Evolutionary conservation across 345 rosid genomes (phyloP).

Genomic region (Citrus mangshanensis): DNA sequence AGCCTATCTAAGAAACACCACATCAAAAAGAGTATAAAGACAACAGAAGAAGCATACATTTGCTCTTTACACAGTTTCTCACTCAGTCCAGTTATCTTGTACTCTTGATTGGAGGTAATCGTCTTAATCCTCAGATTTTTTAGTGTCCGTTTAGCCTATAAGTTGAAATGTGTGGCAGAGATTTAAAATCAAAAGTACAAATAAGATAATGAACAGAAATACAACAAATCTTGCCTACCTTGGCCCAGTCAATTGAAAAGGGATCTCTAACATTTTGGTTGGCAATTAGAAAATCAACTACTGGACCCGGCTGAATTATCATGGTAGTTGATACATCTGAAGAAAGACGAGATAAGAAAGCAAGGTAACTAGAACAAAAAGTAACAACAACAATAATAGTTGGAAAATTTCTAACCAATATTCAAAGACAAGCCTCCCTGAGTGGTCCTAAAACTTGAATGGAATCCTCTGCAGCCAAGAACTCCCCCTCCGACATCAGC

Average conservation of each 20-base stretch:
- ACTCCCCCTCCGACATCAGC: conserved; percentile 80
- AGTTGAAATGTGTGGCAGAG: conserved; percentile 3
- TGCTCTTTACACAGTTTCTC: conserved; percentile 58
- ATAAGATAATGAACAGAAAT: not conserved
- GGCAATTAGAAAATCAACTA: conserved; percentile 62
- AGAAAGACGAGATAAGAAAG: conserved; percentile 8
- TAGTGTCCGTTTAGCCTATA: conserved; percentile 67
- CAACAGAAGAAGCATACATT: conserved; percentile 26
- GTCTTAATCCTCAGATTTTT: conserved; percentile 75
- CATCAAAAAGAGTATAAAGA: not conserved
- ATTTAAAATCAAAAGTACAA: not conserved
- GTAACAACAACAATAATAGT: not conserved
- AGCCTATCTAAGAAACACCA: not conserved
- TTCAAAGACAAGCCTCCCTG: conserved; percentile 91
- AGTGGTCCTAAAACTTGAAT: conserved; percentile 78
- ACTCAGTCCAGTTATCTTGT: conserved; percentile 78
- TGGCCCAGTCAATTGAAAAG: conserved; percentile 59
- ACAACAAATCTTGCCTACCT: conserved; percentile 37
- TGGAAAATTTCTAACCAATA: conserved; percentile 45
- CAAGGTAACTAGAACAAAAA: not conserved
- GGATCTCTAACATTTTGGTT: conserved; percentile 77
- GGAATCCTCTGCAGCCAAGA: conserved; percentile 77
- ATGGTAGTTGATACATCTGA: conserved; percentile 90
- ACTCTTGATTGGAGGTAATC: conserved; percentile 74
- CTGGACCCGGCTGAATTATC: conserved; percentile 82